These are phyloP conservation scores for Paecilomyces sp. DNA, from an alignment of 2,329 filamentous ascomycete species.

Conservation along the genomic window DNA sequence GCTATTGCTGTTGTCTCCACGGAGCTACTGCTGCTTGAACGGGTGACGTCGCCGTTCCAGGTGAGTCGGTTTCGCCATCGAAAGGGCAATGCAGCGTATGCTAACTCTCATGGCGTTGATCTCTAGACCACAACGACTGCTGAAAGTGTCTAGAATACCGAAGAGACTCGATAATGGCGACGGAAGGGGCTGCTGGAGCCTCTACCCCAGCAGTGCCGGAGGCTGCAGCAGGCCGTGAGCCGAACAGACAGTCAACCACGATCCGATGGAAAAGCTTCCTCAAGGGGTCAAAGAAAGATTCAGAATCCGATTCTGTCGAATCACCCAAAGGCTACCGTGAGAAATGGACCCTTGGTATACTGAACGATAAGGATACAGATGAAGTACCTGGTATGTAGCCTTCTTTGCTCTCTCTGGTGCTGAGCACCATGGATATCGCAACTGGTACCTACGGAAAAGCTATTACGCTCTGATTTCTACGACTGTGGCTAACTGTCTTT, in stretches of 20 bases:
- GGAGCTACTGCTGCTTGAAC: neutral
- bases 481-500: constrained; percentile 1
- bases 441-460: neutral
- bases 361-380: constrained; percentile 73
- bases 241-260: neutral
- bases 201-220: neutral
- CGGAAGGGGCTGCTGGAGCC: neutral
- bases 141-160: neutral
- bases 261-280: neutral
- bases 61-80: neutral
- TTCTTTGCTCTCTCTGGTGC: neutral
- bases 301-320: constrained; percentile 5
- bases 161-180: neutral
- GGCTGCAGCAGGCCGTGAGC: neutral
- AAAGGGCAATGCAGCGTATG: neutral
- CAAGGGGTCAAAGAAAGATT: neutral
- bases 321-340: constrained; percentile 18
- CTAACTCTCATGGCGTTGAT: neutral
- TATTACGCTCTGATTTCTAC: neutral
- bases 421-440: neutral
- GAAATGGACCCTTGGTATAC: constrained; percentile 64
- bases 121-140: neutral
- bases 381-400: constrained; percentile 69
- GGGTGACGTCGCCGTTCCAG: neutral
- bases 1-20: neutral